Conservation (phyloP, 31 red algal species). For the Asparagopsis taxiformis region DNA sequence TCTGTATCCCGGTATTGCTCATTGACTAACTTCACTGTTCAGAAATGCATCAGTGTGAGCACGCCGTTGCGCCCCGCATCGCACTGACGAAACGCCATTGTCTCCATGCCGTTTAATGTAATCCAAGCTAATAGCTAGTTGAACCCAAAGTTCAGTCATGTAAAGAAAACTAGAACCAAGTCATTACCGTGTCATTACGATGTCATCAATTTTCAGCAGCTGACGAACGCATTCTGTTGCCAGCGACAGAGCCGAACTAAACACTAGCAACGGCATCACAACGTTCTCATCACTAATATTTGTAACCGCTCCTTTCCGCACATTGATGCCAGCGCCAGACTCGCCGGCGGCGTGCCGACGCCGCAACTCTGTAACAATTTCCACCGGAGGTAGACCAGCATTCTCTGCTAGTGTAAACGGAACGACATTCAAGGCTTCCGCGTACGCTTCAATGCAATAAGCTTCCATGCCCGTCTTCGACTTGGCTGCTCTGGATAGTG, state of each 20-base stretch:
- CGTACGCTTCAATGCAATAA: slow-evolving; percentile 85
- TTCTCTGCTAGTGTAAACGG: slow-evolving; percentile 96
- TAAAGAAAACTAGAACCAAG: background rate
- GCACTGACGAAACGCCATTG: too few species aligned
- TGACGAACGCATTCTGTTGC: slow-evolving; percentile 93
- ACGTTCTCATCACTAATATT: slow-evolving; percentile 90
- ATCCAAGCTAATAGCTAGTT: too few species aligned
- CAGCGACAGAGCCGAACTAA: slow-evolving; percentile 75
- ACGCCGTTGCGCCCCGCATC: too few species aligned
- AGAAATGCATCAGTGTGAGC: too few species aligned
- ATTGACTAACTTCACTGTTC: too few species aligned
- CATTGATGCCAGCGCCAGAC: slow-evolving; percentile 85
- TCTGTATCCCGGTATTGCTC: too few species aligned
- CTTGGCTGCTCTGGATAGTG: slow-evolving; percentile 74
- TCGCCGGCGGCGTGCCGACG: slow-evolving; percentile 85
- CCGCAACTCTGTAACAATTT: slow-evolving; percentile 95
- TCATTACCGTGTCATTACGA: slow-evolving; percentile 87
- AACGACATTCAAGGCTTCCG: slow-evolving; percentile 82
- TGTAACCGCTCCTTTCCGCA: slow-evolving; percentile 83
- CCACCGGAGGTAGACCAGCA: slow-evolving; percentile 85
- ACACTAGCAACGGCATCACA: slow-evolving; percentile 84
- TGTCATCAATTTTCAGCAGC: slow-evolving; percentile 96
- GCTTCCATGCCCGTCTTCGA: slow-evolving; percentile 68
- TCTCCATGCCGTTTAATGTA: too few species aligned
- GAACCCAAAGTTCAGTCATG: too few species aligned